Evolutionary conservation across 352 stramenopile species (phyloP).

Genomic region (Phytophthora aleatoria): DNA sequence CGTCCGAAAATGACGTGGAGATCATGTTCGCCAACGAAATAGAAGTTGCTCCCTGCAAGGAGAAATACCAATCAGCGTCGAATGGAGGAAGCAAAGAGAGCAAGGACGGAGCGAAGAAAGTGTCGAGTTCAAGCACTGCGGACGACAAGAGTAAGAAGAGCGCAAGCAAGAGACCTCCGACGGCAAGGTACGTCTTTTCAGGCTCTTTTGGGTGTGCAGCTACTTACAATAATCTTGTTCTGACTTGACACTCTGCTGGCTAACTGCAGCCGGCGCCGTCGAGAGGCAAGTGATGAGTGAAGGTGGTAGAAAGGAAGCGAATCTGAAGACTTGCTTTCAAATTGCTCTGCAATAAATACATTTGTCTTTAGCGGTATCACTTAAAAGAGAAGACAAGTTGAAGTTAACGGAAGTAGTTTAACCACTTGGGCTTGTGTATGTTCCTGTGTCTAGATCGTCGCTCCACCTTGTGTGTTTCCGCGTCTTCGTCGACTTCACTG

Average conservation of each 20-base stretch:
- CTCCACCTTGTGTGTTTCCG: too few relatives aligned
- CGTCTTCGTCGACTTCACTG: too few relatives aligned
- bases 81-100: conserved; percentile 32
- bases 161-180: conserved; percentile 58
- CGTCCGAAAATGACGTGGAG: conserved; percentile 53
- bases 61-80: conserved; percentile 32
- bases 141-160: conserved; percentile 54
- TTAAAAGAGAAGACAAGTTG: too few relatives aligned
- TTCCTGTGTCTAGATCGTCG: too few relatives aligned
- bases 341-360: too few relatives aligned
- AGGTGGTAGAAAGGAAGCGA: background rate
- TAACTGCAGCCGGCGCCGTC: conserved; percentile 25
- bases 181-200: conserved; percentile 45
- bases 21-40: conserved; percentile 69
- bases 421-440: too few relatives aligned
- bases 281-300: conserved; percentile 32
- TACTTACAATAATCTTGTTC: too few relatives aligned
- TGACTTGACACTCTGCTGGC: too few relatives aligned
- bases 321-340: too few relatives aligned
- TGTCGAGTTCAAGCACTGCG: conserved; percentile 10
- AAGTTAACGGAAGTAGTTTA: too few relatives aligned
- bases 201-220: too few relatives aligned
- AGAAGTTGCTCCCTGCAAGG: conserved; percentile 42
- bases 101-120: conserved; percentile 29
- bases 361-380: too few relatives aligned